A percentile compares a stretch with the other conserved stretches of the same genome.
These are phyloP conservation scores for Porpolomopsis calyptriformis DNA, from an alignment of 768 basidiomycete genomes.

Conservation along the genomic window DNA sequence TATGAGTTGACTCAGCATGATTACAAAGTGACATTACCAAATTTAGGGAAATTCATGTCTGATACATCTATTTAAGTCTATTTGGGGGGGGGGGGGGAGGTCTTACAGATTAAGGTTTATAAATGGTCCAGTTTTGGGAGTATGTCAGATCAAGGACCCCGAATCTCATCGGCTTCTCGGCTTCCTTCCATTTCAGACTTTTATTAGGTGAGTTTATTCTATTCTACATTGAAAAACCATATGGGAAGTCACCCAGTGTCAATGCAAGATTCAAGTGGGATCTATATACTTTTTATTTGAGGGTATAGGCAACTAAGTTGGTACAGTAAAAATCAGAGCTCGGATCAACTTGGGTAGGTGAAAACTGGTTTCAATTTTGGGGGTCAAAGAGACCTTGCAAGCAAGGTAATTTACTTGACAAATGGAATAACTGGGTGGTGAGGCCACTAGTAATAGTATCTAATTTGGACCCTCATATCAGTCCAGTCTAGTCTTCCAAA, in stretches of 20 bases:
- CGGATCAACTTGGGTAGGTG: not conserved
- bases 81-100: too few relatives aligned
- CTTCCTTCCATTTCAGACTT: not conserved
- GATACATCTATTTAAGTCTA: not conserved
- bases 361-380: not conserved
- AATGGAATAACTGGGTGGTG: too few relatives aligned
- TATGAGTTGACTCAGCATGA: not conserved
- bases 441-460: too few relatives aligned
- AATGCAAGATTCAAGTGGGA: too few relatives aligned
- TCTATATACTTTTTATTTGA: too few relatives aligned
- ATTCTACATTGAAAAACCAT: not conserved
- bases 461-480: too few relatives aligned
- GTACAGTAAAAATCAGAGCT: too few relatives aligned
- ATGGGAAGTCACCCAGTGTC: not conserved
- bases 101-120: not conserved
- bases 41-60: not conserved
- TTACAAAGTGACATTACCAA: not conserved
- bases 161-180: not conserved
- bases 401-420: too few relatives aligned
- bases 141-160: not conserved
- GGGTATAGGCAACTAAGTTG: too few relatives aligned
- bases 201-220: not conserved
- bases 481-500: too few relatives aligned
- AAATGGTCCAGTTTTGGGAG: not conserved
- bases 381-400: not conserved